These are phyloP conservation scores for Populus tremula DNA, from an alignment of 345 rosid genomes.

Conservation along the genomic window DNA sequence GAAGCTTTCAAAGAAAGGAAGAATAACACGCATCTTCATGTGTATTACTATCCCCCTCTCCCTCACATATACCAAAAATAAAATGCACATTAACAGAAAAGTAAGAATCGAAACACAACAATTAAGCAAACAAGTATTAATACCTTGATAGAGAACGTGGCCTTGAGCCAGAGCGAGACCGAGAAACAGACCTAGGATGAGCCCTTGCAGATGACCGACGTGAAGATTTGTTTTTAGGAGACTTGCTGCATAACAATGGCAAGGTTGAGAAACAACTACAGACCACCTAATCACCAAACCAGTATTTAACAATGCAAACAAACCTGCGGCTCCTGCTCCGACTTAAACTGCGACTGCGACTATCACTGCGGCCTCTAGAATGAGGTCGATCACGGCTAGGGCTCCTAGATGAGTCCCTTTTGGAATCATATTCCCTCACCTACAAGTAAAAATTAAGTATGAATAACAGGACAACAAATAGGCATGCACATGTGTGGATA, in stretches of 20 bases:
- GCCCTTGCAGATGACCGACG: conserved; percentile 67
- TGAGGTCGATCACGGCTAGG: conserved; percentile 30
- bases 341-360: conserved; percentile 49
- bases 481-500: not conserved
- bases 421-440: conserved; percentile 39
- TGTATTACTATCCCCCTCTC: not conserved
- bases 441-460: not conserved
- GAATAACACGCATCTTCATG: not conserved
- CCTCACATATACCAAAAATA: not conserved
- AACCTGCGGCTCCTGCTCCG: conserved; percentile 58
- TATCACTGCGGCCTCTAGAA: conserved; percentile 25
- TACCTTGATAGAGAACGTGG: conserved; percentile 71
- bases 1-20: not conserved
- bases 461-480: not conserved
- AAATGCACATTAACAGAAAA: not conserved
- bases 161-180: conserved; percentile 62
- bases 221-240: conserved; percentile 61
- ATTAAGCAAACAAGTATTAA: conserved; percentile 15
- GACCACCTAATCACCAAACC: not conserved
- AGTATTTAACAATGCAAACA: not conserved
- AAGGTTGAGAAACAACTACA: conserved; percentile 16
- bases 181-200: conserved; percentile 59
- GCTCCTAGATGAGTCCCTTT: conserved; percentile 31
- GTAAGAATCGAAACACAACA: not conserved
- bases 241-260: conserved; percentile 51